A percentile compares a stretch with the other conserved stretches of the same genome.
These are phyloP conservation scores for Myxozyma melibiosi DNA, from an alignment of 805 yeast species.

Conservation along the genomic window DNA sequence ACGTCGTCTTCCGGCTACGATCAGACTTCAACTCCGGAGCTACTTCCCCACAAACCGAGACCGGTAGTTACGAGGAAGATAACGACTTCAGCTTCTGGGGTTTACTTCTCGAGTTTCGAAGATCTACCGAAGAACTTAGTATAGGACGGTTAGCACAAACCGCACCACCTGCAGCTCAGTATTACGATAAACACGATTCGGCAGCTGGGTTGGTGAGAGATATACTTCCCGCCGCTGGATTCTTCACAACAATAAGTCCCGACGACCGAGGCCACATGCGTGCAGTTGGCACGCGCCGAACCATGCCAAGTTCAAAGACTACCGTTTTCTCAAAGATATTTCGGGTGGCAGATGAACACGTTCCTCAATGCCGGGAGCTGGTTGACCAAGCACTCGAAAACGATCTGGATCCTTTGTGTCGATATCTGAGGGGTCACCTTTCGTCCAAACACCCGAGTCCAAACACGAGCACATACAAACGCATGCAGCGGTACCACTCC, in stretches of 20 bases:
- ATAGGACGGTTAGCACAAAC: not conserved
- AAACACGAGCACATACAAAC: not conserved
- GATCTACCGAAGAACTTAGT: not conserved
- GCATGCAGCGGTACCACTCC: not conserved
- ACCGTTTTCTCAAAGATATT: slow-evolving; percentile 1
- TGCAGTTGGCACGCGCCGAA: not conserved
- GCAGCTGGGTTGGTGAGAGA: not conserved
- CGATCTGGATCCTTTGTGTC: slow-evolving; percentile 14
- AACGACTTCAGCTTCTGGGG: not conserved
- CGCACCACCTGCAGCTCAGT: not conserved
- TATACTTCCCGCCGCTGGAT: not conserved
- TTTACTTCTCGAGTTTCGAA: not conserved
- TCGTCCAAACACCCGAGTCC: not conserved
- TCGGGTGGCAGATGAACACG: slow-evolving; percentile 14
- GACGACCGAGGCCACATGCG: not conserved
- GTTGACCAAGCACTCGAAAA: not conserved
- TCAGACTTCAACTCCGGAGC: not conserved
- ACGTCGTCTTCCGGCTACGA: no score
- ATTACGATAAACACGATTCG: no score
- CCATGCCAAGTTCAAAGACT: not conserved
- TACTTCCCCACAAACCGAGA: not conserved
- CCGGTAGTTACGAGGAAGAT: not conserved
- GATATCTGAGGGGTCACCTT: slow-evolving; percentile 7
- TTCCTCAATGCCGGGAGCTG: slow-evolving; percentile 14
- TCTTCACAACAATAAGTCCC: not conserved